A percentile compares a stretch with the other conserved stretches of the same genome.
Evolutionary conservation across 352 stramenopile species (phyloP).

Genomic region (Globisporangium echinulatum): DNA sequence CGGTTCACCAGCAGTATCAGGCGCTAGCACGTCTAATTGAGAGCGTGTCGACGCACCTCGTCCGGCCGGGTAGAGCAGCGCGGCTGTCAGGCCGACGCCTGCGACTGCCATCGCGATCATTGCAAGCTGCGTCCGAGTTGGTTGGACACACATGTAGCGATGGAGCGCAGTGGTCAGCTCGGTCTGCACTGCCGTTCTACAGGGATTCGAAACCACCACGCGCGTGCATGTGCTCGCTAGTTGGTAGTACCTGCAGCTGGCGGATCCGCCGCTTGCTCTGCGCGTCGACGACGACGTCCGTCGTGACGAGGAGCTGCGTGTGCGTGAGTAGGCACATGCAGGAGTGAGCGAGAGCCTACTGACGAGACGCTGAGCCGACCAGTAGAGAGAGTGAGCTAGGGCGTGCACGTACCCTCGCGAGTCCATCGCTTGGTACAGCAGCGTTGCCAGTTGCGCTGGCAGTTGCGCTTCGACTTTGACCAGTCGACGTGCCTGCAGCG

Average conservation of each 20-base stretch:
- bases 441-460: not conserved
- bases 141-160: not conserved
- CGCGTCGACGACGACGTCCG: conserved; percentile 23
- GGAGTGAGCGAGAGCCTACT: not conserved
- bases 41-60: conserved; percentile 13
- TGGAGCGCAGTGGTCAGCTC: too few relatives aligned
- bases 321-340: too few relatives aligned
- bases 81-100: conserved; percentile 21
- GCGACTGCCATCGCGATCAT: conserved; percentile 13
- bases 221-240: not conserved
- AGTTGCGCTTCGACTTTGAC: not conserved
- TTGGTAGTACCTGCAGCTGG: conserved; percentile 23
- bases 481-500: not conserved
- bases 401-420: conserved; percentile 16
- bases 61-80: conserved; percentile 21
- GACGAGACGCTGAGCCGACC: too few relatives aligned
- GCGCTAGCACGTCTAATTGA: not conserved
- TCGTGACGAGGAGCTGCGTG: conserved; percentile 37
- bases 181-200: too few relatives aligned
- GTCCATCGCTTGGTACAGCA: conserved; percentile 4
- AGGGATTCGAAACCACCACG: too few relatives aligned
- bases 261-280: conserved; percentile 27
- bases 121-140: conserved; percentile 4
- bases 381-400: too few relatives aligned
- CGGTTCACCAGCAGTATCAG: not conserved